phyloP scores from a whole-genome alignment of 1,139 yeast genomes.

The Ashbya aceris region DNA sequence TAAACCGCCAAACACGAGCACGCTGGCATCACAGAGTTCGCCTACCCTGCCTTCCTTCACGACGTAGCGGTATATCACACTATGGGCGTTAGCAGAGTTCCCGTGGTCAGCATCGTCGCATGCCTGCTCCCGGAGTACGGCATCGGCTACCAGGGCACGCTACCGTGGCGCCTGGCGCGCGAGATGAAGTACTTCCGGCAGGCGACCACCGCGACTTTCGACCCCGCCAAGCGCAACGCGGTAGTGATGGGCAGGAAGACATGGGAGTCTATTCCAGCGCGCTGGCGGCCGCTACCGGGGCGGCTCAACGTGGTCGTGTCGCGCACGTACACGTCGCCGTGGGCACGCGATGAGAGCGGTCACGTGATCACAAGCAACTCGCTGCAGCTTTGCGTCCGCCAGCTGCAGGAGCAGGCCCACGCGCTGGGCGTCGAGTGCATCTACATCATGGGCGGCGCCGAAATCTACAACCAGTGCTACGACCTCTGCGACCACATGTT shows the following conservation, averaged over 20 bases:
- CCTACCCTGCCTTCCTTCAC: too few relatives aligned
- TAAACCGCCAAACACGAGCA: too few relatives aligned
- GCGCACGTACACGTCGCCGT: constrained; percentile 31
- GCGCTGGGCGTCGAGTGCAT: constrained; percentile 40
- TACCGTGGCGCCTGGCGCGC: constrained; percentile 81
- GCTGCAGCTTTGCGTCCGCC: constrained; percentile 14
- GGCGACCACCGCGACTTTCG: constrained; percentile 45
- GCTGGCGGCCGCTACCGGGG: constrained; percentile 72
- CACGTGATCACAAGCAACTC: constrained; percentile 16
- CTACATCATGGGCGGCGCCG: constrained; percentile 90
- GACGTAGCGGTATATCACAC: too few relatives aligned
- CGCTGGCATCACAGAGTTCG: too few relatives aligned
- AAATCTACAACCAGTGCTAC: constrained; percentile 57
- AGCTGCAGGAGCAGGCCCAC: constrained; percentile 16
- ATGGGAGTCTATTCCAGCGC: constrained; percentile 86
- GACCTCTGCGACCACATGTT: constrained; percentile 47
- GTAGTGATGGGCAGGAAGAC: constrained; percentile 96
- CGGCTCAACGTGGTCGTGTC: constrained; percentile 73
- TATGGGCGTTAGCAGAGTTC: constrained; percentile 16
- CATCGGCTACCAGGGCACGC: constrained; percentile 68
- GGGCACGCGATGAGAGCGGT: constrained; percentile 14
- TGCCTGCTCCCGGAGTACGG: constrained; percentile 75
- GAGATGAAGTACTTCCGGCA: constrained; percentile 82
- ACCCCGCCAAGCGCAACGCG: constrained; percentile 44
- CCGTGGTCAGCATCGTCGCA: constrained; percentile 67